Percentiles rank a stretch among this genome's conserved stretches.
Evolutionary conservation across 2,329 filamentous ascomycete genomes (phyloP).

Genomic region (Bipolaris cookei): DNA sequence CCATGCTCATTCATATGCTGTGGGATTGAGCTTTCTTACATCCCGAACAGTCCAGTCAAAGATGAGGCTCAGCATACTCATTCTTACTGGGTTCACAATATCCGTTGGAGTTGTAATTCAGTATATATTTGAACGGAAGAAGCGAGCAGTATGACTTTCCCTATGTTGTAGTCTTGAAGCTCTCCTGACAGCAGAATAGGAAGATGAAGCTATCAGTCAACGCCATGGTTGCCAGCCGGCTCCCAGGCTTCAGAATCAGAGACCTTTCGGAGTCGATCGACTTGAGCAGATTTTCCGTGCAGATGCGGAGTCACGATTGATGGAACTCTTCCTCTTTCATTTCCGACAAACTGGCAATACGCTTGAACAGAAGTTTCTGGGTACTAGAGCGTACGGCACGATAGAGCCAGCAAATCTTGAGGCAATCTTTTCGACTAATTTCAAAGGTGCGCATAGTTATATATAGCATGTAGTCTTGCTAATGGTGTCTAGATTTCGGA

Average conservation of each 20-base stretch:
- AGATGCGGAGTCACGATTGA: slow-evolving; percentile 26
- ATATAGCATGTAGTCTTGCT: neutral
- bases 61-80: neutral
- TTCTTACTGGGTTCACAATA: neutral
- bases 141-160: neutral
- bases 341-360: slow-evolving; percentile 43
- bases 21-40: neutral
- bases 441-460: slow-evolving; percentile 22
- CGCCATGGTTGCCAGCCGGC: slow-evolving; percentile 26
- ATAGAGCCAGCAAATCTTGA: slow-evolving; percentile 37
- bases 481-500: slow-evolving; percentile 46
- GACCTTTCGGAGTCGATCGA: slow-evolving; percentile 29
- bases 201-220: slow-evolving; percentile 19
- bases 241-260: slow-evolving; percentile 27
- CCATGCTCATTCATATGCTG: neutral
- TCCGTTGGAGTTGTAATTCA: neutral
- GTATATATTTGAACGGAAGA: neutral
- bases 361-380: slow-evolving; percentile 29
- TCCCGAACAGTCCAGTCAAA: neutral
- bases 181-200: neutral
- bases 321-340: slow-evolving; percentile 45
- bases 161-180: neutral
- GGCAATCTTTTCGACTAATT: slow-evolving; percentile 27
- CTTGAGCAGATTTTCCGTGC: slow-evolving; percentile 32
- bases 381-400: slow-evolving; percentile 26